Evolutionary conservation across 768 basidiomycete species (phyloP).

Genomic region (Suillus americanus): DNA sequence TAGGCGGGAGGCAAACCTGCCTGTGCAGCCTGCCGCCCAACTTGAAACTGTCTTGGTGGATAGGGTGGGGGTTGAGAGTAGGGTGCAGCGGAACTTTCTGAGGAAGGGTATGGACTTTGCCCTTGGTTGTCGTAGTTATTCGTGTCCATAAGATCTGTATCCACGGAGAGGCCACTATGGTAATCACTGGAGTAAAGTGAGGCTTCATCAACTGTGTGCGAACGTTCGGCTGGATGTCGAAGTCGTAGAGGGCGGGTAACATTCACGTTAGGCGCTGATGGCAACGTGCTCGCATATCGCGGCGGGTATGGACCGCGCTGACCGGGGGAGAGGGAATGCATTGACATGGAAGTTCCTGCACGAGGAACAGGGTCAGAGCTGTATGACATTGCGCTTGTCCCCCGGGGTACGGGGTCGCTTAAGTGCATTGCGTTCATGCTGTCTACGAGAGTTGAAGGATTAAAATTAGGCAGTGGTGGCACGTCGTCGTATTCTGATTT

Average conservation of each 20-base stretch:
- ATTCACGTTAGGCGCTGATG: slow-evolving; percentile 25
- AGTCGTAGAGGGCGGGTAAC: slow-evolving; percentile 18
- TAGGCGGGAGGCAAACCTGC: slow-evolving; percentile 21
- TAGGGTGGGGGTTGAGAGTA: slow-evolving; percentile 23
- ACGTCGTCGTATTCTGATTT: slow-evolving; percentile 30
- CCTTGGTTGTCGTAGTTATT: slow-evolving; percentile 40
- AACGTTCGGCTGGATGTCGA: slow-evolving; percentile 18
- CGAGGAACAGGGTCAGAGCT: slow-evolving; percentile 50
- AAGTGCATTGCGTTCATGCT: slow-evolving; percentile 56
- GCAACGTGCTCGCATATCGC: slow-evolving; percentile 43
- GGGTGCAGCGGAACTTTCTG: slow-evolving; percentile 18
- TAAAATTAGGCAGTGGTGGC: slow-evolving; percentile 37
- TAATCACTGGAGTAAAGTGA: slow-evolving; percentile 34
- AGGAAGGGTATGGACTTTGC: slow-evolving; percentile 30
- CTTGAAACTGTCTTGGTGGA: slow-evolving; percentile 19
- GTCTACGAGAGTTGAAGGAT: slow-evolving; percentile 47
- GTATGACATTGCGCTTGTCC: slow-evolving; percentile 28
- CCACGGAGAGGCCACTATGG: slow-evolving; percentile 28
- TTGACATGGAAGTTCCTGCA: slow-evolving; percentile 58
- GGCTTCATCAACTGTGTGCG: slow-evolving; percentile 20
- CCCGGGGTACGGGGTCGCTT: slow-evolving; percentile 38
- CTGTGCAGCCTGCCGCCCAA: slow-evolving; percentile 30
- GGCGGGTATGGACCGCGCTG: slow-evolving; percentile 34
- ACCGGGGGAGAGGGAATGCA: slow-evolving; percentile 33
- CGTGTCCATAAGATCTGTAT: slow-evolving; percentile 37